These are phyloP conservation scores for Penicillium psychrofluorescens DNA, from an alignment of 495 filamentous ascomycete genomes.

Conservation along the genomic window DNA sequence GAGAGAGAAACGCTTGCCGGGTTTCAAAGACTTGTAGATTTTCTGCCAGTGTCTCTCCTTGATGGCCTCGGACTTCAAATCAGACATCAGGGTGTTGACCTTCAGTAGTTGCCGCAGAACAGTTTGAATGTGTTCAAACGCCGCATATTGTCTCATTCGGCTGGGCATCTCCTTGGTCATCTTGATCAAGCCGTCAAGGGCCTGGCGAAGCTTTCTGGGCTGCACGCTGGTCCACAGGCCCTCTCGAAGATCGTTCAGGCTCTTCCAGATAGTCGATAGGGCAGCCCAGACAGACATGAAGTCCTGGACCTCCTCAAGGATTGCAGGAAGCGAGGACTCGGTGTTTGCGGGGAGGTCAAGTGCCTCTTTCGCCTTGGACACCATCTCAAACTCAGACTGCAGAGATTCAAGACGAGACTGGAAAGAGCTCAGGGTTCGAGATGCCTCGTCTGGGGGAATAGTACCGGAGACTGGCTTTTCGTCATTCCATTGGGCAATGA, in stretches of 20 bases:
- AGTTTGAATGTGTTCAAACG: conserved; percentile 94
- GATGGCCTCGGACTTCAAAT: conserved; percentile 95
- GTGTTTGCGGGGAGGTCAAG: conserved; percentile 76
- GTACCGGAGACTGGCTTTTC: conserved; percentile 95
- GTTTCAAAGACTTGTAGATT: conserved; percentile 91
- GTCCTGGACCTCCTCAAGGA: conserved; percentile 95
- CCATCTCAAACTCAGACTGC: conserved; percentile 83
- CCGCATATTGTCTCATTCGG: conserved; percentile 97
- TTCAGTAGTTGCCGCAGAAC: conserved; percentile 83
- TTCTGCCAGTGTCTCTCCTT: conserved; percentile 94
- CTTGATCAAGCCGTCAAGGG: conserved; percentile 85
- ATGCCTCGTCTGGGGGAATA: conserved; percentile 81
- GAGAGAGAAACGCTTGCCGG: conserved; percentile 81
- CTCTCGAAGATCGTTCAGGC: conserved; percentile 86
- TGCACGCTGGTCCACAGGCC: conserved; percentile 88
- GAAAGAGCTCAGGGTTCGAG: conserved; percentile 68
- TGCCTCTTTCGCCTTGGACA: conserved; percentile 92
- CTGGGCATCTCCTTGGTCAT: conserved; percentile 99
- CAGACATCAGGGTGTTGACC: conserved; percentile 76
- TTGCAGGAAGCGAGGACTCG: conserved; percentile 67
- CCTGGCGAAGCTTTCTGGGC: conserved; percentile 80
- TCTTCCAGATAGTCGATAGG: conserved; percentile 93
- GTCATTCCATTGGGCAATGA: conserved; percentile 79
- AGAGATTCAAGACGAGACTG: conserved; percentile 74
- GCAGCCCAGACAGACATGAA: conserved; percentile 98